Conservation (phyloP, 202 grass and related monocot genomes). For the Zoysia matrella region DNA sequence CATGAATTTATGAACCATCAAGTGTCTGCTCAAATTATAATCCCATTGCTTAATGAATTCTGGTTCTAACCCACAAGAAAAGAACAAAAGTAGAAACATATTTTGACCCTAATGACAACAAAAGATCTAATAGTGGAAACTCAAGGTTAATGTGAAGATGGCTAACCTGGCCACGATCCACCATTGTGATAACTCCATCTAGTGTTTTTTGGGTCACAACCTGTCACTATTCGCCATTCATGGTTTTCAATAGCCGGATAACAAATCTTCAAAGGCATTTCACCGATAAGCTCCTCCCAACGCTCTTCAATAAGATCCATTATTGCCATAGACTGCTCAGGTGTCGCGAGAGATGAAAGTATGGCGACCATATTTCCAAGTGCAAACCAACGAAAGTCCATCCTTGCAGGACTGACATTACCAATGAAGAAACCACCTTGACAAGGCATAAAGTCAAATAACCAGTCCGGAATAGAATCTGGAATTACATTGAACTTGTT, state of each 20-base stretch:
- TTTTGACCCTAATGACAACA: constrained; percentile 18
- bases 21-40: not conserved
- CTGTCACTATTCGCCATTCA: constrained; percentile 87
- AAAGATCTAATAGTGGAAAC: constrained; percentile 6
- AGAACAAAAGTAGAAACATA: not conserved
- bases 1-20: not conserved
- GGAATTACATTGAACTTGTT: constrained; percentile 98
- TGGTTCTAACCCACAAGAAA: not conserved
- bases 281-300: constrained; percentile 88
- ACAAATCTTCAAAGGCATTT: constrained; percentile 89
- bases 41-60: constrained; percentile 1
- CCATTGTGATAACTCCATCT: constrained; percentile 97
- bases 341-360: constrained; percentile 83
- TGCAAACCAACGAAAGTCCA: constrained; percentile 95
- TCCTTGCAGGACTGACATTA: constrained; percentile 87
- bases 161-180: constrained; percentile 92
- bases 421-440: constrained; percentile 88
- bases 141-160: constrained; percentile 13
- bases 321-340: constrained; percentile 79
- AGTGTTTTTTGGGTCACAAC: constrained; percentile 91
- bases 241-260: constrained; percentile 93
- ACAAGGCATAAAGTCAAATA: constrained; percentile 94
- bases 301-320: constrained; percentile 97
- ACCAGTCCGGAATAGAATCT: constrained; percentile 89
- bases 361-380: constrained; percentile 92